phyloP scores from a whole-genome alignment of 1,284 basidiomycete species.

The Sporisorium graminicola region DNA sequence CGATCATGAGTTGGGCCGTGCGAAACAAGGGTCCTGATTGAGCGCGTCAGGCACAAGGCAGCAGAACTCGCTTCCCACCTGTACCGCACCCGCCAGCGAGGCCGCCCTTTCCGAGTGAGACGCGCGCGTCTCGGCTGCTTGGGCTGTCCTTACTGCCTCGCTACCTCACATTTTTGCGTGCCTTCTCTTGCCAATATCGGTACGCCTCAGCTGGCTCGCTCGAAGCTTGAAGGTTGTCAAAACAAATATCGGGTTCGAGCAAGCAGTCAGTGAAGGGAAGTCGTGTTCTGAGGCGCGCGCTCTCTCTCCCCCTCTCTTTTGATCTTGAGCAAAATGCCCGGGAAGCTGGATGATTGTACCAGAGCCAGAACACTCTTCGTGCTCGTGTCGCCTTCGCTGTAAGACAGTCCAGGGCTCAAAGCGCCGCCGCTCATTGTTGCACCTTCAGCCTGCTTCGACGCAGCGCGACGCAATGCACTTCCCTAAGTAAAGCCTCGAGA shows the following conservation, averaged over 20 bases:
- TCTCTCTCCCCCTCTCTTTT: no score
- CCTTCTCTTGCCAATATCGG: background rate
- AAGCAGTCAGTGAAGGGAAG: no score
- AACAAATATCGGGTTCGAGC: slow-evolving; percentile 4
- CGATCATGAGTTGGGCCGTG: slow-evolving; percentile 11
- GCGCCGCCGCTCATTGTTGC: no score
- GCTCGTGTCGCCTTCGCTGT: no score
- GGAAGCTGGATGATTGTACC: no score
- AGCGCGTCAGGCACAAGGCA: background rate
- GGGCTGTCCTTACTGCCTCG: slow-evolving; percentile 7
- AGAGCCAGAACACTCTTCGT: no score
- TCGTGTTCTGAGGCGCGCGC: no score
- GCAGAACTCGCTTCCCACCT: background rate
- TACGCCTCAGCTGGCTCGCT: background rate
- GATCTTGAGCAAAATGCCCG: background rate
- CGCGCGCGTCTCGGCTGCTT: slow-evolving; percentile 6
- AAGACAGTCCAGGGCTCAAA: no score
- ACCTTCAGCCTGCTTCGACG: no score
- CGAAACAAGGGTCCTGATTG: slow-evolving; percentile 4
- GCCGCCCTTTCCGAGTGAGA: background rate
- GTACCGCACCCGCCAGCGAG: slow-evolving; percentile 30
- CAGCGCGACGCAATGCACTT: no score
- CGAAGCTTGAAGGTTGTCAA: background rate
- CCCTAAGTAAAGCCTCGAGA: no score
- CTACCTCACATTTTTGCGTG: slow-evolving; percentile 28